A percentile compares a stretch with the other conserved stretches of the same genome.
phyloP scores from a whole-genome alignment of 1,284 basidiomycete genomes.

The Moesziomyces globuligerus region DNA sequence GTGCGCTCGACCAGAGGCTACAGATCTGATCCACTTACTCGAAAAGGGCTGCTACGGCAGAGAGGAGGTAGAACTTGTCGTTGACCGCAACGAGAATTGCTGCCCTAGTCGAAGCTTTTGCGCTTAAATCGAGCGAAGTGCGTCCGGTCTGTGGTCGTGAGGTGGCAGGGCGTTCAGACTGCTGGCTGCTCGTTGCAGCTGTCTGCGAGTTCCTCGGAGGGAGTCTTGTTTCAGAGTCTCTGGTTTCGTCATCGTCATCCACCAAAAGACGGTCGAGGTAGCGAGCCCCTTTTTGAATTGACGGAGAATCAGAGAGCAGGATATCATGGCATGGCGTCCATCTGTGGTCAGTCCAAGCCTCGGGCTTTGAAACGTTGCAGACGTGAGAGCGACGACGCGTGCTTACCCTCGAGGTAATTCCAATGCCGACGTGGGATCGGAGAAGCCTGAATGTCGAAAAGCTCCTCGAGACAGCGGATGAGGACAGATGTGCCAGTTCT shows the following conservation, averaged over 20 bases:
- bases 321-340: neutral
- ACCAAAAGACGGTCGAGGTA: constrained; percentile 80
- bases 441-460: constrained; percentile 75
- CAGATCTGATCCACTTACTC: constrained; percentile 71
- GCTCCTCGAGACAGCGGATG: constrained; percentile 78
- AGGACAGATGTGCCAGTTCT: constrained; percentile 67
- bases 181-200: neutral
- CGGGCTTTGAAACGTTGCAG: no score
- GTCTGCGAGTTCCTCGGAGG: neutral
- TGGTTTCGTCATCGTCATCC: constrained; percentile 74
- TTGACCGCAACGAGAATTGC: constrained; percentile 42
- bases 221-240: neutral
- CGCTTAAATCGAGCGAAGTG: constrained; percentile 22
- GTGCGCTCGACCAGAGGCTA: no score
- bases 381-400: neutral
- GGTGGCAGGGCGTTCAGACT: constrained; percentile 66
- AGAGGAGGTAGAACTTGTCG: constrained; percentile 83
- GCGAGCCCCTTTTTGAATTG: constrained; percentile 74
- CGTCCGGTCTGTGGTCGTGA: constrained; percentile 74
- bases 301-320: neutral
- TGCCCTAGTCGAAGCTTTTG: constrained; percentile 32
- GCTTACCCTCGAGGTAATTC: constrained; percentile 79
- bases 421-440: constrained; percentile 80
- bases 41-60: constrained; percentile 84
- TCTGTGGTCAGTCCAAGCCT: no score